Conservation (phyloP, 306 rosid genomes). For the Quercus ilex region DNA sequence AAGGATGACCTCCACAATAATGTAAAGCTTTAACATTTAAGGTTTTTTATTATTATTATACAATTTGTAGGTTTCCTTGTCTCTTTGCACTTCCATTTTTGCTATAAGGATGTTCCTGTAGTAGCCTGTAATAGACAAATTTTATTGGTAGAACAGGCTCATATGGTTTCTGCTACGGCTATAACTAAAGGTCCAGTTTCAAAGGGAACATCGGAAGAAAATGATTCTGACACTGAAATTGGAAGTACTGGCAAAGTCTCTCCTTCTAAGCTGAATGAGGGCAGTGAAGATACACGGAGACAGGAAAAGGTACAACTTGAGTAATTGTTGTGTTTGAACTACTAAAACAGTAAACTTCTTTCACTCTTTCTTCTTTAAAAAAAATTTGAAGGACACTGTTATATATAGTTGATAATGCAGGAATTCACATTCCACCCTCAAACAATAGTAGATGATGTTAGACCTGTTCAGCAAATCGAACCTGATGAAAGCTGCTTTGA, state of each 20-base stretch:
- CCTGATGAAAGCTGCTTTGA: slow-evolving; percentile 30
- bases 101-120: neutral
- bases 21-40: slow-evolving; percentile 28
- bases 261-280: slow-evolving; percentile 20
- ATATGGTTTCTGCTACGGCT: slow-evolving; percentile 26
- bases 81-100: neutral
- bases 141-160: slow-evolving; percentile 46
- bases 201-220: slow-evolving; percentile 35
- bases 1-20: slow-evolving; percentile 17
- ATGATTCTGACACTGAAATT: slow-evolving; percentile 25
- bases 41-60: too few relatives aligned
- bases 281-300: slow-evolving; percentile 22
- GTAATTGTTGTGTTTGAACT: slow-evolving; percentile 7
- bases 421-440: slow-evolving; percentile 27
- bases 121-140: neutral
- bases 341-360: slow-evolving; percentile 9
- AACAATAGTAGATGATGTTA: slow-evolving; percentile 27
- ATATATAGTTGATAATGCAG: slow-evolving; percentile 38
- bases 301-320: slow-evolving; percentile 31
- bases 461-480: slow-evolving; percentile 37
- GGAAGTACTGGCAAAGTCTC: slow-evolving; percentile 16
- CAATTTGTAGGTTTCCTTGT: neutral
- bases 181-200: slow-evolving; percentile 26
- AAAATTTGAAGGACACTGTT: neutral
- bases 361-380: neutral